Percentiles rank a stretch among this genome's conserved stretches.
Conservation (phyloP, 176 grass and related monocot species). For the Phyllostachys edulis region DNA sequence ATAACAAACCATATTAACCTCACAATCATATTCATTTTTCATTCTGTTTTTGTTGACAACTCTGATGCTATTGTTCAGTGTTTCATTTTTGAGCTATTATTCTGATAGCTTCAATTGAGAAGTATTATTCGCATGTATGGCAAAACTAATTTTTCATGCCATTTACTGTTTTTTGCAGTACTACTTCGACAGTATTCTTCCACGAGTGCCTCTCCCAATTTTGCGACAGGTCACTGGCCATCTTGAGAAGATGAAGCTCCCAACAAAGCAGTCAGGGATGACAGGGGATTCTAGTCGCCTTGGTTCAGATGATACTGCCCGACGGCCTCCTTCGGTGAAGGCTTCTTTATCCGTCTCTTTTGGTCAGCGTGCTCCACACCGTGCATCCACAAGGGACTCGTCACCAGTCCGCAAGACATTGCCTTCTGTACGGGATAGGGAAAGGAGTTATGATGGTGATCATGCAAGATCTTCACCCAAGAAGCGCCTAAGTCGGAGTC, state of each 20-base stretch:
- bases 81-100: constrained; percentile 1
- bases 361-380: constrained; percentile 92
- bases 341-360: constrained; percentile 95
- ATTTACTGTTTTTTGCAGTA: constrained; percentile 61
- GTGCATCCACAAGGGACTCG: constrained; percentile 91
- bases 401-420: constrained; percentile 78
- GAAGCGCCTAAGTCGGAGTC: constrained; percentile 37
- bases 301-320: constrained; percentile 84
- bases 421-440: constrained; percentile 43
- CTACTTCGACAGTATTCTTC: constrained; percentile 94
- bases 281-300: constrained; percentile 86
- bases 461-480: constrained; percentile 45
- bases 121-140: constrained; percentile 1
- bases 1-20: constrained; percentile 13
- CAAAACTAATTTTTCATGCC: constrained; percentile 18
- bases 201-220: constrained; percentile 76
- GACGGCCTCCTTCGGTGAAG: constrained; percentile 90
- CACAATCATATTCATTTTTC: not conserved
- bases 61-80: not conserved
- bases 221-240: constrained; percentile 68
- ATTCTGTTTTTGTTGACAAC: not conserved
- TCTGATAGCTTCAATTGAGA: not conserved
- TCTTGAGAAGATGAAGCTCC: constrained; percentile 88
- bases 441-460: constrained; percentile 45
- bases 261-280: constrained; percentile 73